phyloP scores from a whole-genome alignment of 192 early-diverging fungal species.

The Spinellus fusiger region DNA sequence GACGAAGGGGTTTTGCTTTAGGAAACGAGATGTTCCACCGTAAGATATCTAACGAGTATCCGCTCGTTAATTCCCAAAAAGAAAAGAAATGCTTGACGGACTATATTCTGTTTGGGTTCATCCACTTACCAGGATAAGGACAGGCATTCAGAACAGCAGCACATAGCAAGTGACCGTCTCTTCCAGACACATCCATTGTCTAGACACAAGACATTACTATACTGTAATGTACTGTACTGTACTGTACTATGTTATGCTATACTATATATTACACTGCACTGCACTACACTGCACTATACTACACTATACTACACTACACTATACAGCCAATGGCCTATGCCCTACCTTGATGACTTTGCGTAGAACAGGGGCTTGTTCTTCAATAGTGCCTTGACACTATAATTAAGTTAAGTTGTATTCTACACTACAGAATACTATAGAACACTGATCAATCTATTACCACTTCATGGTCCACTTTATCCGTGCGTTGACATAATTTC shows the following conservation, averaged over 20 bases:
- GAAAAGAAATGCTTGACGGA: no score
- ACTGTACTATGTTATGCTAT: neutral
- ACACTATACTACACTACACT: conserved; percentile 8
- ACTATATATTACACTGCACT: neutral
- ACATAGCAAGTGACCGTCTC: conserved; percentile 44
- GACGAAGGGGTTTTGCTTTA: conserved; percentile 36
- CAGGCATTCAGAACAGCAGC: conserved; percentile 35
- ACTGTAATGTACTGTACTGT: neutral
- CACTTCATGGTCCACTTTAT: conserved; percentile 7
- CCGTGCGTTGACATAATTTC: conserved; percentile 8
- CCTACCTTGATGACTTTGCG: conserved; percentile 34
- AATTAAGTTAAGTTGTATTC: neutral
- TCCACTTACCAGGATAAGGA: conserved; percentile 31
- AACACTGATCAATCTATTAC: neutral
- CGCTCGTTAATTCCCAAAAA: neutral
- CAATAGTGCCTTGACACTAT: conserved; percentile 44
- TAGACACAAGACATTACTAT: neutral
- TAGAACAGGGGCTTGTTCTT: conserved; percentile 41
- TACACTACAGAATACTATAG: neutral
- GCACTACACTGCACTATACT: neutral
- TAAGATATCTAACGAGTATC: conserved; percentile 7
- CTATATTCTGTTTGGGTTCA: no score
- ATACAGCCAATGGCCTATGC: no score
- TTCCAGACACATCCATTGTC: conserved; percentile 27
- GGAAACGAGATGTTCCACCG: conserved; percentile 38